phyloP scores from a whole-genome alignment of 1,139 yeast species.

The Suhomyces guaymorum region DNA sequence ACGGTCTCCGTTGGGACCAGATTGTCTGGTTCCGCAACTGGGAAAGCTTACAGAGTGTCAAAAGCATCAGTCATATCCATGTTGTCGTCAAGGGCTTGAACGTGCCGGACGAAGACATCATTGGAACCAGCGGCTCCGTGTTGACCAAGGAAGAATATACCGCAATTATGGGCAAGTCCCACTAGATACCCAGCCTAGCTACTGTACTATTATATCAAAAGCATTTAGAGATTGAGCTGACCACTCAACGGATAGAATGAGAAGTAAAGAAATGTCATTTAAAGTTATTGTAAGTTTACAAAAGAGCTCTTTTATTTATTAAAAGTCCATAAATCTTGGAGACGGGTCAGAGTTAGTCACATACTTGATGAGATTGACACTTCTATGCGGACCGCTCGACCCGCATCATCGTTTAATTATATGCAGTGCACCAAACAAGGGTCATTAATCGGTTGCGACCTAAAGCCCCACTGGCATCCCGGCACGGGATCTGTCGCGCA shows the following conservation, averaged over 20 bases:
- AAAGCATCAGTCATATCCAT: slow-evolving; percentile 59
- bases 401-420: too few species aligned
- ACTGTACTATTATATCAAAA: slow-evolving; percentile 3
- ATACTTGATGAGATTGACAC: too few species aligned
- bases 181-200: background rate
- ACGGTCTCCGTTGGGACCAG: slow-evolving; percentile 37
- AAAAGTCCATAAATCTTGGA: background rate
- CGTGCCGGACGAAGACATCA: slow-evolving; percentile 12
- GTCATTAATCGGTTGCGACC: background rate
- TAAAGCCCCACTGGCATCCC: too few species aligned
- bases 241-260: background rate
- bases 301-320: too few species aligned
- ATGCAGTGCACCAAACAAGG: background rate
- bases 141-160: slow-evolving; percentile 13
- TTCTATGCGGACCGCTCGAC: too few species aligned
- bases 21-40: slow-evolving; percentile 65
- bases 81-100: slow-evolving; percentile 42
- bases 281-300: too few species aligned
- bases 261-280: background rate
- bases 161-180: slow-evolving; percentile 7
- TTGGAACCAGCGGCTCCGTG: slow-evolving; percentile 12
- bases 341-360: too few species aligned
- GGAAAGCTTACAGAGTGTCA: slow-evolving; percentile 60
- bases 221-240: background rate
- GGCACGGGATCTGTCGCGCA: too few species aligned